phyloP scores from a whole-genome alignment of 2,329 filamentous ascomycete genomes.

The Venturiaceae sp. region DNA sequence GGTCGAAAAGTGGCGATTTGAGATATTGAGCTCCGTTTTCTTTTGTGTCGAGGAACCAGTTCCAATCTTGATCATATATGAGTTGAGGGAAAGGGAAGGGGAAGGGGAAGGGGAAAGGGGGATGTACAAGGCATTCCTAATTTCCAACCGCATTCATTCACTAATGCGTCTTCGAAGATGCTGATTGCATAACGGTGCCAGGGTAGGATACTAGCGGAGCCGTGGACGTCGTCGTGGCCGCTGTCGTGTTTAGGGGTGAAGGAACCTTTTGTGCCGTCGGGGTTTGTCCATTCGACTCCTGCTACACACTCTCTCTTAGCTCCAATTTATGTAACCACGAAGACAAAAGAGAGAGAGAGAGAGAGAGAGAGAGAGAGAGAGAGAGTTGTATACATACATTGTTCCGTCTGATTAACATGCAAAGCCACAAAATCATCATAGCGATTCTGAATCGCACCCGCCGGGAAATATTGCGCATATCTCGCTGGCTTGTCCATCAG shows the following conservation, averaged over 20 bases:
- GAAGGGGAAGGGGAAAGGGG: too few relatives aligned
- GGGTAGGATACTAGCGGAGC: slow-evolving; percentile 3
- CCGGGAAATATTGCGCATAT: slow-evolving; percentile 14
- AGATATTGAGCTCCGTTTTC: slow-evolving; percentile 9
- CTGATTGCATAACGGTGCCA: slow-evolving; percentile 27
- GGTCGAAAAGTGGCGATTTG: slow-evolving; percentile 23
- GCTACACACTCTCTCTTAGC: neutral
- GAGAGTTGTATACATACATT: too few relatives aligned
- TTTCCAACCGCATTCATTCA: slow-evolving; percentile 31
- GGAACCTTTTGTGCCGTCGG: neutral
- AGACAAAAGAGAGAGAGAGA: neutral
- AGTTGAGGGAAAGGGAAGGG: slow-evolving; percentile 19
- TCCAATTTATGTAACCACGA: neutral
- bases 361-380: neutral
- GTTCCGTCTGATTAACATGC: slow-evolving; percentile 1
- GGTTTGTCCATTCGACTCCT: neutral
- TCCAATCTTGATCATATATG: slow-evolving; percentile 11
- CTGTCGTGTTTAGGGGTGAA: neutral
- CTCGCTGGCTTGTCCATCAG: slow-evolving; percentile 18
- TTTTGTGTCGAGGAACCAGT: slow-evolving; percentile 12
- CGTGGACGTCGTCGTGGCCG: slow-evolving; percentile 10
- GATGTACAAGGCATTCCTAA: slow-evolving; percentile 24
- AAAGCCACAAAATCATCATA: slow-evolving; percentile 18
- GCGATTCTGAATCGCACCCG: slow-evolving; percentile 18
- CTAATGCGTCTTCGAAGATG: slow-evolving; percentile 30